These are phyloP conservation scores for Dactylellina cionopaga DNA, from an alignment of 2,329 filamentous ascomycete species.

Conservation along the genomic window DNA sequence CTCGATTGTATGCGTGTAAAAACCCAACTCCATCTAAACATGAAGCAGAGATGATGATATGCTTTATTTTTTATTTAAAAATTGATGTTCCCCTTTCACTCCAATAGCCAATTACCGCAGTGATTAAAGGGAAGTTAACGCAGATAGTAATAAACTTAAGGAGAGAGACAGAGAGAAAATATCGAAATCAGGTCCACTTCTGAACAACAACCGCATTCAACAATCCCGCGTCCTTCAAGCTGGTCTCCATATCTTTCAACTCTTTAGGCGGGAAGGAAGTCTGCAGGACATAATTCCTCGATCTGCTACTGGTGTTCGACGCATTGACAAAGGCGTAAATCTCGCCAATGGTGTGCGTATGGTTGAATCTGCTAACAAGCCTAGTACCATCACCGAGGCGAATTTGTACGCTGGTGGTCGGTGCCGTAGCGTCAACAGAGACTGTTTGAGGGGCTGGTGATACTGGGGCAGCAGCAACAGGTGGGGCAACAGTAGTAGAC, in stretches of 20 bases:
- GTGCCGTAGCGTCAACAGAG: slow-evolving; percentile 72
- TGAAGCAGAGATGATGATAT: too few relatives aligned
- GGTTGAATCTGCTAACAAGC: slow-evolving; percentile 83
- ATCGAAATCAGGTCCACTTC: slow-evolving; percentile 66
- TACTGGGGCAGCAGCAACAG: slow-evolving; percentile 59
- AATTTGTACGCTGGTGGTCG: slow-evolving; percentile 76
- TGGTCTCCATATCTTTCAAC: slow-evolving; percentile 71
- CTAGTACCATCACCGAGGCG: slow-evolving; percentile 81
- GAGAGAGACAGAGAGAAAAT: neutral
- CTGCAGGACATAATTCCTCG: slow-evolving; percentile 76
- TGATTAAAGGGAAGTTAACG: neutral
- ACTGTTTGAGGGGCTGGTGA: slow-evolving; percentile 57
- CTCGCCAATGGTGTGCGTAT: slow-evolving; percentile 78
- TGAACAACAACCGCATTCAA: slow-evolving; percentile 68
- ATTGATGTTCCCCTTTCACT: too few relatives aligned
- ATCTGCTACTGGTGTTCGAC: slow-evolving; percentile 69
- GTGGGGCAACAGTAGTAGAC: slow-evolving; percentile 58
- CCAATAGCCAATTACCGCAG: too few relatives aligned
- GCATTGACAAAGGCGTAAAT: slow-evolving; percentile 78
- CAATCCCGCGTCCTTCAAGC: slow-evolving; percentile 61
- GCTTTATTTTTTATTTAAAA: too few relatives aligned
- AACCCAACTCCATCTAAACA: too few relatives aligned
- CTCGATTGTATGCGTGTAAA: too few relatives aligned
- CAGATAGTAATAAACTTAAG: neutral
- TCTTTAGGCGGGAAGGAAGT: slow-evolving; percentile 88